phyloP scores from a whole-genome alignment of 257 asterid species.

The Nicotiana otophora region DNA sequence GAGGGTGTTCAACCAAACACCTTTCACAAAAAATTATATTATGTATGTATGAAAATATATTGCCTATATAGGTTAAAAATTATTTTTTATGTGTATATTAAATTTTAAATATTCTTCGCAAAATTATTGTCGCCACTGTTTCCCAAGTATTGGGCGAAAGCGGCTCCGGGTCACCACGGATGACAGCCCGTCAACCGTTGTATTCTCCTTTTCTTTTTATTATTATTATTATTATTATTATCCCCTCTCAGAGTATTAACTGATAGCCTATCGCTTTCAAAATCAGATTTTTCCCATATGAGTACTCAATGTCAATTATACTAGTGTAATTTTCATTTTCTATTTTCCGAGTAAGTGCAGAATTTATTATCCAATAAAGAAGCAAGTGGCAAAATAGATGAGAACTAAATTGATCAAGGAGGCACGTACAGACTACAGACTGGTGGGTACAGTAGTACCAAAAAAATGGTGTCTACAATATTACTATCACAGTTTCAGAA shows the following conservation, averaged over 20 bases:
- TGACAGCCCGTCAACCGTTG: neutral
- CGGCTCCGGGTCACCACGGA: slow-evolving; percentile 62
- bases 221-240: no score
- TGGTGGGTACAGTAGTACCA: neutral
- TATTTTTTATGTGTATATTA: no score
- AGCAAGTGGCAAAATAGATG: neutral
- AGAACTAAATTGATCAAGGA: neutral
- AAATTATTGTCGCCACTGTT: no score
- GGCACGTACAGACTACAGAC: neutral
- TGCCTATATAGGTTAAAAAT: no score
- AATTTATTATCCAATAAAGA: neutral
- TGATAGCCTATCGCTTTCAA: neutral
- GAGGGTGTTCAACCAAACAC: no score
- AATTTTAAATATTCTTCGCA: no score
- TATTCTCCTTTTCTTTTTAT: slow-evolving; percentile 9
- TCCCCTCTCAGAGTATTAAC: no score
- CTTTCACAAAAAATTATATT: no score
- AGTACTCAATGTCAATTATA: neutral
- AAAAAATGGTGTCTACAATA: no score
- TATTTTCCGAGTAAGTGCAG: neutral
- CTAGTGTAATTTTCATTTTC: neutral
- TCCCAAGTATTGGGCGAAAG: slow-evolving; percentile 42
- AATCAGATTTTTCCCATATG: neutral
- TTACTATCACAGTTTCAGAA: no score
- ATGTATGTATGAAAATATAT: no score